Base-by-base conservation (phyloP, 179 eudicot genomes). In the Amaranthus tricolor region DNA sequence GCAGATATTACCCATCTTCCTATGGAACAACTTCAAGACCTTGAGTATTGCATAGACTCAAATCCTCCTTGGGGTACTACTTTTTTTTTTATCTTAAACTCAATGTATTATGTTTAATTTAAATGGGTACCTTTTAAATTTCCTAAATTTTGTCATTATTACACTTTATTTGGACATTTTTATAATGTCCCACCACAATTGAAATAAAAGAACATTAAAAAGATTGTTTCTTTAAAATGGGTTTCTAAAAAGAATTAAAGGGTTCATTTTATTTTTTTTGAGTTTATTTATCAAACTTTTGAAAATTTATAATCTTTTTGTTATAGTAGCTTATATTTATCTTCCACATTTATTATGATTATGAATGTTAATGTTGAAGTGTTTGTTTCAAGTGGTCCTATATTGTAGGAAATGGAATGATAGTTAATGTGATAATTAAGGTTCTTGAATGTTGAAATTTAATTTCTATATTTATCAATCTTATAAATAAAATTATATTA, bases 11-110 rank as follows among this genome's bases (percentile, higher is more conserved):
- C 70, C 47, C 95, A 90, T 80, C 97, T 79, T 43, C 99, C 99
- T 68, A 93, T 95, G 99, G 99, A 95, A 57, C 99, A 95, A 87
- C 99, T 95, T 1, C 99, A 95, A 74, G 99, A 95, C 94, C 95
- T 95, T 68, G 99, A 95, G 64, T 95, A 93, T 82, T 95, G 99
- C 89, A 93, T 95, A 76, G 99, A 95, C 81, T 95, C 99, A 59
- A 95, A 95, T 80, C 99, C 99, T 79, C 96, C 98, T 63, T 92
- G 99, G 99, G 80, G 99, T 95, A 92, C 70, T 76, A 72, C 21
- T 66, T 64, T 50, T 53, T 53, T n/a, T 31, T 31, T 31, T 31
- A 31, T 31, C 40, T 31, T 31, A 31, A 31, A 31, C 40, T 31
- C 40, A 31, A 2, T 31, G 3, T 2, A 31, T 31, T 31, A 31